These are phyloP conservation scores for Arthroderma sp. DNA, from an alignment of 2,329 filamentous ascomycete genomes.

Conservation along the genomic window DNA sequence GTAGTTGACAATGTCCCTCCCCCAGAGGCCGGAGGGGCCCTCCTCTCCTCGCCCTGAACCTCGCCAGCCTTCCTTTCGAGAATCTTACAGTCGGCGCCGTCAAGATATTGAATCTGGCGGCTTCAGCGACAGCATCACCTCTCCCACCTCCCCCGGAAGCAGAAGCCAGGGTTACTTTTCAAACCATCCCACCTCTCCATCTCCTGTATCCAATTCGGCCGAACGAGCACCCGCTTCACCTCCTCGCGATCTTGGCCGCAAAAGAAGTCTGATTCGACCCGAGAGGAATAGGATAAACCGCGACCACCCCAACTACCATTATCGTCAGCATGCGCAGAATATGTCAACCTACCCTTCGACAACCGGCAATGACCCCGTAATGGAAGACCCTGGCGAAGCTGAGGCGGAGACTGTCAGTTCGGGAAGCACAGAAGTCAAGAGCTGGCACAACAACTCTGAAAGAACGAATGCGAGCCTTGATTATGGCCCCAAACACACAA, in stretches of 20 bases:
- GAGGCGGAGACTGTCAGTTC: slow-evolving; percentile 44
- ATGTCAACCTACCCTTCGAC: slow-evolving; percentile 85
- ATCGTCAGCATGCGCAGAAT: slow-evolving; percentile 83
- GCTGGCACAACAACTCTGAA: slow-evolving; percentile 14
- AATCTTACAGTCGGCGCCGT: slow-evolving; percentile 54
- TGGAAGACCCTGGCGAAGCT: slow-evolving; percentile 50
- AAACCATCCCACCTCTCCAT: slow-evolving; percentile 32
- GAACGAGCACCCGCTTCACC: slow-evolving; percentile 44
- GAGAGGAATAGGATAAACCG: slow-evolving; percentile 75
- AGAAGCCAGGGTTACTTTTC: slow-evolving; percentile 14
- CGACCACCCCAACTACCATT: slow-evolving; percentile 90
- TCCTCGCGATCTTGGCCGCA: slow-evolving; percentile 46
- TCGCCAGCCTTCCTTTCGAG: slow-evolving; percentile 48
- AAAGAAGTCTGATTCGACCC: slow-evolving; percentile 77
- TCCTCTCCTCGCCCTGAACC: slow-evolving; percentile 46
- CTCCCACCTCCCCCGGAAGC: slow-evolving; percentile 25
- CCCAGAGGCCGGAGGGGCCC: slow-evolving; percentile 51
- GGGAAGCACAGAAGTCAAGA: slow-evolving; percentile 47
- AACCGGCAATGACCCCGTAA: slow-evolving; percentile 78
- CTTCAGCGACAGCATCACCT: slow-evolving; percentile 24
- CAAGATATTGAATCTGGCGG: slow-evolving; percentile 57
- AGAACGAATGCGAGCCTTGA: slow-evolving; percentile 4
- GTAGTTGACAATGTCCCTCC: slow-evolving; percentile 33
- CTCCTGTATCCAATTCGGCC: slow-evolving; percentile 14
- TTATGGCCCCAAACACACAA: background rate